Evolutionary conservation across 495 filamentous ascomycete species (phyloP).

Genomic region (Neurospora sp.): DNA sequence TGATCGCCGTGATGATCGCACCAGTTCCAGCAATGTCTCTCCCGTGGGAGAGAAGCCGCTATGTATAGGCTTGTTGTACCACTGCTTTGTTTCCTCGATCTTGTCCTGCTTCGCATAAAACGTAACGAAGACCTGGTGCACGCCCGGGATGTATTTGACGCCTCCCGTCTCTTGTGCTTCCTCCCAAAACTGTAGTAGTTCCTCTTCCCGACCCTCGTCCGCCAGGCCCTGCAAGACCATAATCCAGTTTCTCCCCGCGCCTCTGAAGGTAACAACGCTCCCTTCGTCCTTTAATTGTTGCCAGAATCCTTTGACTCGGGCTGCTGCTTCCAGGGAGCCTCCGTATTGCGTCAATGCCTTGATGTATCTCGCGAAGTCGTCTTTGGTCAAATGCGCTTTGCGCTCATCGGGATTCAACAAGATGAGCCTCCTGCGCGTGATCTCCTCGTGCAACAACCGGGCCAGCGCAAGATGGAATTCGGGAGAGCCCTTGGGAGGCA

Average conservation of each 20-base stretch:
- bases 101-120: slow-evolving; percentile 43
- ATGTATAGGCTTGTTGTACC: slow-evolving; percentile 53
- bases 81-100: slow-evolving; percentile 44
- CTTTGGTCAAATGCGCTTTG: slow-evolving; percentile 28
- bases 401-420: slow-evolving; percentile 18
- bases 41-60: slow-evolving; percentile 29
- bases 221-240: slow-evolving; percentile 57
- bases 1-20: slow-evolving; percentile 41
- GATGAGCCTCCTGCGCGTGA: slow-evolving; percentile 22
- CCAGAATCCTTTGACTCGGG: slow-evolving; percentile 37
- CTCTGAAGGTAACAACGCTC: slow-evolving; percentile 21
- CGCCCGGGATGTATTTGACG: slow-evolving; percentile 19
- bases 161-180: slow-evolving; percentile 7
- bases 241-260: slow-evolving; percentile 42
- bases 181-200: slow-evolving; percentile 34
- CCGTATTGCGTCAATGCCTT: slow-evolving; percentile 49
- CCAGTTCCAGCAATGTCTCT: slow-evolving; percentile 38
- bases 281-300: slow-evolving; percentile 4
- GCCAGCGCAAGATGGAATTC: slow-evolving; percentile 43
- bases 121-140: slow-evolving; percentile 40
- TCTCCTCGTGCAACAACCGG: slow-evolving; percentile 44
- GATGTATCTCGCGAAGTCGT: slow-evolving; percentile 42
- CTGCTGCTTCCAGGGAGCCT: slow-evolving; percentile 47
- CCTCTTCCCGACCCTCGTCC: slow-evolving; percentile 47
- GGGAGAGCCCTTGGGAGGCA: slow-evolving; percentile 26